phyloP scores from a whole-genome alignment of 352 stramenopile genomes.

The Phytophthora syringae region DNA sequence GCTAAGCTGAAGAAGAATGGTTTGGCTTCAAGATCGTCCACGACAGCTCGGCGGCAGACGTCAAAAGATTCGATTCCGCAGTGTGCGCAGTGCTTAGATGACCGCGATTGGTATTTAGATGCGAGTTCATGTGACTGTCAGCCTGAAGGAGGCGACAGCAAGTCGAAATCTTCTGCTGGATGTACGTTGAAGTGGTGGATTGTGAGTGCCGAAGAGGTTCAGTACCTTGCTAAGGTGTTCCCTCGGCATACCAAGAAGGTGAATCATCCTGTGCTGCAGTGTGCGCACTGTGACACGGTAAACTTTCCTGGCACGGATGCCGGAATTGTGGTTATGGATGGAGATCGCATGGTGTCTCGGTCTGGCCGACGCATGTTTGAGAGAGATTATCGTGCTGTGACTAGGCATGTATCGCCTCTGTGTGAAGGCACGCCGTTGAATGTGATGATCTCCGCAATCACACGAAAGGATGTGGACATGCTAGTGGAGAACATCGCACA shows the following conservation, averaged over 20 bases:
- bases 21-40: neutral
- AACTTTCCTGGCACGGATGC: conserved; percentile 82
- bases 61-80: conserved; percentile 47
- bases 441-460: conserved; percentile 51
- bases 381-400: conserved; percentile 79
- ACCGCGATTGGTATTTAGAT: conserved; percentile 47
- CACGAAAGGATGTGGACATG: conserved; percentile 51
- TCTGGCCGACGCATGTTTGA: conserved; percentile 80
- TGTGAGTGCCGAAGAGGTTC: conserved; percentile 68
- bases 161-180: conserved; percentile 10
- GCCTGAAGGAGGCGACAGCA: conserved; percentile 9
- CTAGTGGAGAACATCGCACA: conserved; percentile 48
- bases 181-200: conserved; percentile 73
- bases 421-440: conserved; percentile 76
- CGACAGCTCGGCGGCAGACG: conserved; percentile 3
- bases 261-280: conserved; percentile 73
- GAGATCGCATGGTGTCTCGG: conserved; percentile 72
- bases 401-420: conserved; percentile 76
- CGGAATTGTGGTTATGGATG: conserved; percentile 74
- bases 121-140: conserved; percentile 43
- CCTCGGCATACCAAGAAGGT: conserved; percentile 48
- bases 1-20: conserved; percentile 6
- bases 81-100: conserved; percentile 60
- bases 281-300: conserved; percentile 75
- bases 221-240: conserved; percentile 73